phyloP scores from a whole-genome alignment of 495 filamentous ascomycete species.

The Daldinia vernicosa region DNA sequence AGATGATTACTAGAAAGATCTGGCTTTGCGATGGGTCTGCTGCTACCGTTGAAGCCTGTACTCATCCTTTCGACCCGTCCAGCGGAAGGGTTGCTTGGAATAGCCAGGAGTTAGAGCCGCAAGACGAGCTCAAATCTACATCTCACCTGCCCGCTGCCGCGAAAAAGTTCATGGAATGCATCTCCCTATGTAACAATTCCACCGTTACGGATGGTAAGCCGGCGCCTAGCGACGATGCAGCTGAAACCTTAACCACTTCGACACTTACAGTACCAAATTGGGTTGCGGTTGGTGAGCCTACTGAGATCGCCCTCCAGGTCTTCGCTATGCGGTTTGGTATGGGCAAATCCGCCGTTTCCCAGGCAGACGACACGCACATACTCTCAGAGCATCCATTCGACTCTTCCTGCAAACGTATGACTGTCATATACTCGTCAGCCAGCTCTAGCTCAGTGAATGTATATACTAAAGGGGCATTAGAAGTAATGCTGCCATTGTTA shows the following conservation, averaged over 20 bases:
- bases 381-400: conserved; percentile 69
- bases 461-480: conserved; percentile 67
- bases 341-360: conserved; percentile 38
- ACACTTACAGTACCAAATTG: conserved; percentile 46
- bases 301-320: conserved; percentile 65
- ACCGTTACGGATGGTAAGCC: conserved; percentile 68
- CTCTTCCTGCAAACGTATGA: conserved; percentile 69
- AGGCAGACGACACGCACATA: conserved; percentile 40
- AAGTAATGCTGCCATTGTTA: conserved; percentile 60
- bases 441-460: conserved; percentile 48
- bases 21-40: conserved; percentile 53
- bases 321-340: conserved; percentile 52
- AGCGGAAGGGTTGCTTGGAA: conserved; percentile 46
- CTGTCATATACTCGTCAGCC: conserved; percentile 56
- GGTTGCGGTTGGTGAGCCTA: conserved; percentile 64
- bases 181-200: conserved; percentile 74
- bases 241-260: conserved; percentile 46
- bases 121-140: conserved; percentile 16
- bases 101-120: conserved; percentile 34
- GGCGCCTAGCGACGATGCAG: conserved; percentile 56
- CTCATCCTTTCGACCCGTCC: conserved; percentile 64
- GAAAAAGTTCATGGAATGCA: conserved; percentile 59
- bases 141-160: conserved; percentile 19
- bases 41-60: conserved; percentile 46
- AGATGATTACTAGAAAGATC: conserved; percentile 65